Percentiles rank a stretch among this genome's conserved stretches.
phyloP scores from a whole-genome alignment of 805 yeast genomes.

The Millerago galiae region DNA sequence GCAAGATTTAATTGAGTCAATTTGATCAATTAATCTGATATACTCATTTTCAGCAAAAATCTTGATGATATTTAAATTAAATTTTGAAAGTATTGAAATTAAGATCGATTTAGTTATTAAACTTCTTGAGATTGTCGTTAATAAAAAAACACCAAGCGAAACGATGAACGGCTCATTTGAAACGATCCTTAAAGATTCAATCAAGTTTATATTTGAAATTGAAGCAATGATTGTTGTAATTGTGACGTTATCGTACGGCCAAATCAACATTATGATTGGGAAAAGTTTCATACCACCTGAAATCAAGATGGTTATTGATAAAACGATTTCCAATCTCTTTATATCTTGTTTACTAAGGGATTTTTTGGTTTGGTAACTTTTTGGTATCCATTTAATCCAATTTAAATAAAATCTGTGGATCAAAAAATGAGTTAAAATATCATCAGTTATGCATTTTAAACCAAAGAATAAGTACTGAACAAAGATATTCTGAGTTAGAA shows the following conservation, averaged over 20 bases:
- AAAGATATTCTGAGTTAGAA: constrained; percentile 29
- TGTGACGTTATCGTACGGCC: constrained; percentile 89
- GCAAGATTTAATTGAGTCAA: not conserved
- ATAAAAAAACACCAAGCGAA: constrained; percentile 9
- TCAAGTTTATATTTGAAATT: constrained; percentile 53
- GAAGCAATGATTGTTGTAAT: constrained; percentile 54
- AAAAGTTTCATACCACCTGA: constrained; percentile 77
- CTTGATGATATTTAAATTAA: constrained; percentile 33
- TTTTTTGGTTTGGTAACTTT: constrained; percentile 9
- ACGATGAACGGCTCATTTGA: constrained; percentile 22
- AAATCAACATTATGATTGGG: constrained; percentile 88
- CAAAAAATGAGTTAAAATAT: constrained; percentile 32
- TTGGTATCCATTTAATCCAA: constrained; percentile 25
- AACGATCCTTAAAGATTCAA: constrained; percentile 55
- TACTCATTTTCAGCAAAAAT: constrained; percentile 30
- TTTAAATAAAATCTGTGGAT: constrained; percentile 27
- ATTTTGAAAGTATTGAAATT: constrained; percentile 11
- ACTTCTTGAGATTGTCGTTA: constrained; percentile 8
- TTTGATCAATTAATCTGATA: not conserved
- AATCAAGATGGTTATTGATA: constrained; percentile 64
- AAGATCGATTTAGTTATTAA: constrained; percentile 12
- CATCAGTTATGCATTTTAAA: constrained; percentile 42
- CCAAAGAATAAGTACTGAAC: constrained; percentile 55
- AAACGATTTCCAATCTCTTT: constrained; percentile 29
- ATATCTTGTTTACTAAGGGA: constrained; percentile 8